These are phyloP conservation scores for Usnea hakonensis DNA, from an alignment of 495 filamentous ascomycete species.

Conservation along the genomic window DNA sequence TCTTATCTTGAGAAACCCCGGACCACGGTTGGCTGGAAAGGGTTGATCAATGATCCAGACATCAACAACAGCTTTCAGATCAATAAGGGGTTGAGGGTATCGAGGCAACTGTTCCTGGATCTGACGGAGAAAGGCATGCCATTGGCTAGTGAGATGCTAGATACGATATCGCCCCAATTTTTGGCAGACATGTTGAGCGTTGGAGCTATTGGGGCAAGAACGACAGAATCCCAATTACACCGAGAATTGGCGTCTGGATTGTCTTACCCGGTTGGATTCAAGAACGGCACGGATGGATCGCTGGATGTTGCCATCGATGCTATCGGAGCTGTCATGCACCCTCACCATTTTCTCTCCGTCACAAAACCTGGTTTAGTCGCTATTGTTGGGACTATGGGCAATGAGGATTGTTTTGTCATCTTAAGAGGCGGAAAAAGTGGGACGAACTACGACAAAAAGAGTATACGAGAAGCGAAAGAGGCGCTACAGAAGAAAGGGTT, in stretches of 20 bases:
- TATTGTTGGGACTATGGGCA: slow-evolving; percentile 85
- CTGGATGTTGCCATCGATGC: slow-evolving; percentile 93
- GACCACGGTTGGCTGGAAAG: slow-evolving; percentile 99
- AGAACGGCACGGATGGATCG: slow-evolving; percentile 97
- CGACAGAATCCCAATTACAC: slow-evolving; percentile 95
- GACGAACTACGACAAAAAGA: slow-evolving; percentile 89
- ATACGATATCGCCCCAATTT: slow-evolving; percentile 96
- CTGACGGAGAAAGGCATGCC: slow-evolving; percentile 81
- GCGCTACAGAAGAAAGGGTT: slow-evolving; percentile 77
- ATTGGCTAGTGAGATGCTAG: slow-evolving; percentile 94
- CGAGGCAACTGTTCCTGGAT: slow-evolving; percentile 81
- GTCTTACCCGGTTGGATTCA: slow-evolving; percentile 97
- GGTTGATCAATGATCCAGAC: slow-evolving; percentile 96
- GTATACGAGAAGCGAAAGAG: slow-evolving; percentile 69
- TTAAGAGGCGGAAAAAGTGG: slow-evolving; percentile 84
- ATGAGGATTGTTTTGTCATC: slow-evolving; percentile 96
- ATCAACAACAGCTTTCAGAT: slow-evolving; percentile 97
- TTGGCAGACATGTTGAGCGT: slow-evolving; percentile 91
- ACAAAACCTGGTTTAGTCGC: slow-evolving; percentile 97
- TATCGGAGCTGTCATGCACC: slow-evolving; percentile 81
- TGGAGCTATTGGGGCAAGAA: slow-evolving; percentile 90
- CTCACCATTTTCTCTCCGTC: slow-evolving; percentile 97
- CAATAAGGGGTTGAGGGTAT: slow-evolving; percentile 93
- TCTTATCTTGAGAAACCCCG: slow-evolving; percentile 98
- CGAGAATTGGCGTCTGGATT: slow-evolving; percentile 93